Evolutionary conservation across 164 flowering plant genomes (phyloP), one percentile per base, ranked within the genome.

Genomic region (Echeveria elegans): DNA sequence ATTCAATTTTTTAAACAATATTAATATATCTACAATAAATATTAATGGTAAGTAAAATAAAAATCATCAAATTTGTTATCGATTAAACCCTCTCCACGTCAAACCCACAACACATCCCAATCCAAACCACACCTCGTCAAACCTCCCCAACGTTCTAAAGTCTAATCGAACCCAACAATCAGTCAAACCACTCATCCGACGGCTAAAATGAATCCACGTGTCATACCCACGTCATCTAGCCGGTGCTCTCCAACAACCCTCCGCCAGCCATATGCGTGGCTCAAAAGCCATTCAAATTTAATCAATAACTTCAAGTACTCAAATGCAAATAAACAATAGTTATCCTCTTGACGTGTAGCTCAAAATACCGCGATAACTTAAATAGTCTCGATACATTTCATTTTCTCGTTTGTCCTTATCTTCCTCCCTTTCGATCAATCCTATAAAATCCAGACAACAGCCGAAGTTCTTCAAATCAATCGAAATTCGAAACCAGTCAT

Each of bases 101-200:
- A 56, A 12, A 52, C 32, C n/a, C 8, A 53, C 30, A 7, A 23
- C 59, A 53, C 30, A 23, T 16, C 0, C 52, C 56, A 23, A 50
- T n/a, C 58, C 61, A 56, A 19, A 12, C 61, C 32, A 56, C 29
- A 56, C 61, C 61, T 56, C 31, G 61, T 56, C 61, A 26, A 56
- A 29, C 60, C 53, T 34, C 60, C 53, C 7, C 53, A 47, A n/a
- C 53, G 53, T 6, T 50, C 28, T 3, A 50, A 50, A 2, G 6
- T 5, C 6, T 7, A 47, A 5, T 10, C 56, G 5, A 21, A 34
- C 37, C 7, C 37, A 26, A 28, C 28, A 56, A 56, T n/a, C 23
- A n/a, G 53, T 48, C 59, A 10, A 53, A 26, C 59, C 24, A 24
- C 15, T 53, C 30, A 53, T 53, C 59, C 11, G 11, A 53, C 59